Conservation (phyloP, 768 basidiomycete species). For the Boletus pseudo-olivaceus region DNA sequence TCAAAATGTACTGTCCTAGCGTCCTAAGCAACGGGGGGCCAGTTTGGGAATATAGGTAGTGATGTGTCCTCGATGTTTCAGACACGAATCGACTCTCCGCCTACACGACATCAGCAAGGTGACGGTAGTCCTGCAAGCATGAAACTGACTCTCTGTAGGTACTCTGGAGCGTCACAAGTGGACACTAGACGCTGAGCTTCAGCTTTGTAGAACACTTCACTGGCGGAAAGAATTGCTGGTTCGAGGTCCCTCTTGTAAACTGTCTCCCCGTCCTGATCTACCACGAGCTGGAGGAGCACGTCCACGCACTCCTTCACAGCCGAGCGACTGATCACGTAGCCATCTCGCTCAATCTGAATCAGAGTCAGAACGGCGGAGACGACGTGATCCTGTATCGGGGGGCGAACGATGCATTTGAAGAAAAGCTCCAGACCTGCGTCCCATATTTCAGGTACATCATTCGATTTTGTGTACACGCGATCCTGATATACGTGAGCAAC, state of each 20-base stretch:
- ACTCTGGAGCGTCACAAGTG: constrained; percentile 77
- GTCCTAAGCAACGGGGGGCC: constrained; percentile 65
- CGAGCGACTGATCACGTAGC: constrained; percentile 87
- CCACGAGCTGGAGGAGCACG: constrained; percentile 68
- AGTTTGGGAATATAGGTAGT: constrained; percentile 82
- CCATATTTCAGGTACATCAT: constrained; percentile 75
- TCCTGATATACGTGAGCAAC: constrained; percentile 54
- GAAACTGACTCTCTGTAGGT: constrained; percentile 66
- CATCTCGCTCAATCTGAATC: constrained; percentile 88
- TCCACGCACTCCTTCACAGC: constrained; percentile 87
- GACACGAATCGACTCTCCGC: constrained; percentile 76
- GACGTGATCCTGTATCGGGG: constrained; percentile 81
- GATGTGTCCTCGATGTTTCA: constrained; percentile 79
- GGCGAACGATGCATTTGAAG: constrained; percentile 70
- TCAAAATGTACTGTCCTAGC: constrained; percentile 72
- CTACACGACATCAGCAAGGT: constrained; percentile 38
- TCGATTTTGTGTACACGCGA: constrained; percentile 75
- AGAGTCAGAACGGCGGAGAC: constrained; percentile 79
- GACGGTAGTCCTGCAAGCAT: background rate
- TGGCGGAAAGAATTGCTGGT: constrained; percentile 74
- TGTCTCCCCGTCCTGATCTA: constrained; percentile 46
- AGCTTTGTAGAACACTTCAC: constrained; percentile 69
- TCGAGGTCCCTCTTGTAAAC: constrained; percentile 86
- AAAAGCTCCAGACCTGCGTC: constrained; percentile 83
- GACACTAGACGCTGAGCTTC: constrained; percentile 73